Conservation (phyloP, 108 stramenopile genomes). For the Cylindrotheca fusiformis region DNA sequence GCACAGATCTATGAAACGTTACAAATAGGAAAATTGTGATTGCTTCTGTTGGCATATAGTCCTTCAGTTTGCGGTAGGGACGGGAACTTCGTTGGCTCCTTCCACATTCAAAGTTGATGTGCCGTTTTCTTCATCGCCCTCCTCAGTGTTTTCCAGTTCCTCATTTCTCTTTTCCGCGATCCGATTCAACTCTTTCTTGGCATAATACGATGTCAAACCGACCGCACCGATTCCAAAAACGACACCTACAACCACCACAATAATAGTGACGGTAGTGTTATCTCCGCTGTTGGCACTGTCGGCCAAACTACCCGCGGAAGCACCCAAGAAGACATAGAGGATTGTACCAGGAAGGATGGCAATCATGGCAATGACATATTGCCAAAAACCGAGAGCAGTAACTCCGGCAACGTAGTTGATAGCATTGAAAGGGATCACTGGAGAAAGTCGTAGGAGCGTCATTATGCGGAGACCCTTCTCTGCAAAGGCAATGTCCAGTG, state of each 20-base stretch:
- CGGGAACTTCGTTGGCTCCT: too few species aligned
- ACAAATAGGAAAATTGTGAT: too few species aligned
- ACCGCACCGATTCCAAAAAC: slow-evolving; percentile 63
- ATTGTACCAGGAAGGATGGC: slow-evolving; percentile 78
- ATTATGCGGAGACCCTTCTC: slow-evolving; percentile 66
- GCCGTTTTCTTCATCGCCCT: neutral
- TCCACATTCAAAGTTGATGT: too few species aligned
- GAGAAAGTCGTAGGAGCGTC: slow-evolving; percentile 43
- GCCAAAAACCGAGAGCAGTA: slow-evolving; percentile 38
- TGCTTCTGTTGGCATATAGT: too few species aligned
- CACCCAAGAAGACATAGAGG: slow-evolving; percentile 72
- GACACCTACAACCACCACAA: slow-evolving; percentile 46
- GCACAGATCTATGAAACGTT: too few species aligned
- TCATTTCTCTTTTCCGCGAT: slow-evolving; percentile 9
- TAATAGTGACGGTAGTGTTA: slow-evolving; percentile 38
- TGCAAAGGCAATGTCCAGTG: slow-evolving; percentile 53
- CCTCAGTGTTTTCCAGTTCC: neutral
- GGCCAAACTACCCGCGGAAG: slow-evolving; percentile 58
- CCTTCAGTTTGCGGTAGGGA: too few species aligned
- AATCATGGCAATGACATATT: slow-evolving; percentile 46
- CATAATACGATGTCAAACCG: slow-evolving; percentile 56
- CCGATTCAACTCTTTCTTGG: slow-evolving; percentile 65
- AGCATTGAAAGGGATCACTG: slow-evolving; percentile 58
- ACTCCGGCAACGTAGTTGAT: slow-evolving; percentile 54
- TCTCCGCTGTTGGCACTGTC: slow-evolving; percentile 41